These are phyloP conservation scores for Brassica rapa DNA, from an alignment of 345 rosid species.

Conservation along the genomic window DNA sequence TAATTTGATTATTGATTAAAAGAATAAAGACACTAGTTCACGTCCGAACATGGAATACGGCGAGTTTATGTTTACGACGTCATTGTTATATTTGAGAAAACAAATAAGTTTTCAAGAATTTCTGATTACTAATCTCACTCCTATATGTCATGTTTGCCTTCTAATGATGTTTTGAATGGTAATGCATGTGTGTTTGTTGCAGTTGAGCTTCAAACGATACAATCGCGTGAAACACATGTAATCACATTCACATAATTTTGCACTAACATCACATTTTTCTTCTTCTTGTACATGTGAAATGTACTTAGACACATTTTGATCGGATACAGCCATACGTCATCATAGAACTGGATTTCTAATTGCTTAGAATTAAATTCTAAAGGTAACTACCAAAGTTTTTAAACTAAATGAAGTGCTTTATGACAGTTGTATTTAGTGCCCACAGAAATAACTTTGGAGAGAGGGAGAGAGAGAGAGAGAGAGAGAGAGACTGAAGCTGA, in stretches of 20 bases:
- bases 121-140: neutral
- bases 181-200: neutral
- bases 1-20: neutral
- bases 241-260: neutral
- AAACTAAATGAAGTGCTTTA: neutral
- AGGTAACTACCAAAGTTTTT: neutral
- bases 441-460: slow-evolving; percentile 2
- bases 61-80: neutral
- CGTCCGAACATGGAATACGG: neutral
- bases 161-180: neutral
- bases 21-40: neutral
- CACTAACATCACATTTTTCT: neutral
- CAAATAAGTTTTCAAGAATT: neutral
- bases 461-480: slow-evolving; percentile 2
- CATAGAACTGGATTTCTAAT: neutral
- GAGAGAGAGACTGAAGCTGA: neutral
- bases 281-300: neutral
- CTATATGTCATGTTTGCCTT: neutral
- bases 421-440: slow-evolving; percentile 20
- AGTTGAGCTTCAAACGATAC: neutral
- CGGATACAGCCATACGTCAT: neutral
- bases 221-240: neutral
- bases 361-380: neutral
- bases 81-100: neutral
- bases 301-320: neutral